phyloP scores from a whole-genome alignment of 2,329 filamentous ascomycete genomes.

The Mycogone perniciosa region DNA sequence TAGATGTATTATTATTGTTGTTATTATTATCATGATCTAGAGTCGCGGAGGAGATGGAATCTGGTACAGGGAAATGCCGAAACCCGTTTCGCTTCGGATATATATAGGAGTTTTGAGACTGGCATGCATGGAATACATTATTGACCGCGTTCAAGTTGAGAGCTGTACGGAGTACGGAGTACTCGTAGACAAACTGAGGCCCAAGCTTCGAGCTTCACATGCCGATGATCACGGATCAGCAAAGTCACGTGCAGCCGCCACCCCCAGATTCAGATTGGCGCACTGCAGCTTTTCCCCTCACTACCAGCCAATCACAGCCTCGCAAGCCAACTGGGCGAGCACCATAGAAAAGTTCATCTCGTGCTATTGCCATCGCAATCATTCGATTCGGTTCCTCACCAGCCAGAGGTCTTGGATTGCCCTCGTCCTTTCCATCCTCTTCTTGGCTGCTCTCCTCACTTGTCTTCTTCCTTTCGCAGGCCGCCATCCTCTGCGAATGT shows the following conservation, averaged over 20 bases:
- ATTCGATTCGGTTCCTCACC: constrained; percentile 15
- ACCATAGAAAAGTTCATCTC: constrained; percentile 16
- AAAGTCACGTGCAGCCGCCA: constrained; percentile 9
- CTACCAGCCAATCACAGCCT: constrained; percentile 25
- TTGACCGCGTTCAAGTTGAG: too few species aligned
- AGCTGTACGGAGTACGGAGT: too few species aligned
- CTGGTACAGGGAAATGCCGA: too few species aligned
- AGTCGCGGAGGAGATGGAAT: not conserved
- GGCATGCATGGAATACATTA: too few species aligned
- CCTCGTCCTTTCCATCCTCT: constrained; percentile 1
- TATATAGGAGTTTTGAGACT: too few species aligned
- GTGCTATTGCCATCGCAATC: constrained; percentile 16
- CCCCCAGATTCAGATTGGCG: constrained; percentile 10
- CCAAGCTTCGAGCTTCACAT: not conserved
- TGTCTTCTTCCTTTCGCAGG: constrained; percentile 2
- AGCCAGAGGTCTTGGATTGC: constrained; percentile 14
- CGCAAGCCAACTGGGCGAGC: constrained; percentile 2
- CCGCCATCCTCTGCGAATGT: constrained; percentile 8
- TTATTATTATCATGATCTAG: too few species aligned
- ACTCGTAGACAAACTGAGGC: too few species aligned
- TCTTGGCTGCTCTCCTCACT: not conserved
- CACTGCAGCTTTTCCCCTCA: constrained; percentile 23
- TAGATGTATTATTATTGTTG: too few species aligned
- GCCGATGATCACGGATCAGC: not conserved
- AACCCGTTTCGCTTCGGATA: too few species aligned